Base-by-base conservation (phyloP, 768 basidiomycete genomes). In the Tremella yokohamensis region DNA sequence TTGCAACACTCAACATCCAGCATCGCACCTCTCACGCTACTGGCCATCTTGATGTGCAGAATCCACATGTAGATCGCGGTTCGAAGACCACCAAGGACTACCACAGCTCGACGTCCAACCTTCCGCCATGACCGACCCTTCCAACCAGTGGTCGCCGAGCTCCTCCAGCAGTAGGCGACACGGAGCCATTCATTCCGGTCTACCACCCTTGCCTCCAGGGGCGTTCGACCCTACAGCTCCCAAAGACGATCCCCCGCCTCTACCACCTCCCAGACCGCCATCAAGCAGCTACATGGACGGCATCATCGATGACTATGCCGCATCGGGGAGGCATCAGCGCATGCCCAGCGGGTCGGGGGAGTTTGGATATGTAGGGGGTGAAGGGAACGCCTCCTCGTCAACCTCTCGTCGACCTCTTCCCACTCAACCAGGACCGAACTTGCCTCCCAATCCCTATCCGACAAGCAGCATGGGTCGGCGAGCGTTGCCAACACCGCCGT, bases 401-500 rank as follows among this genome's bases (percentile, higher is more conserved):
- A 45, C 42, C 42, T 45, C 42, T 3, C 49, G 62, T 26, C 40
- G 63, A 24, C 63, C 63, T n/a, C 38, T 64, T 9, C 63, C 63
- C 16, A 39, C 58, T 57, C 63, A 64, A 34, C 63, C 62, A 6
- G 40, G n/a, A n/a, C n/a, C 42, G 22, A n/a, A n/a, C 15, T 25
- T 58, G 12, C 53, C 58, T 1, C 53, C 63, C 12, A 56, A 57
- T 29, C 48, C 52, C 0, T 58, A 56, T 22, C 48, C 60, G 16
- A 54, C 59, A 24, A 56, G 63, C 15, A 56, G 60, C 42, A n/a
- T 56, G 12, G 55, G 58, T 26, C 18, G 62, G 51, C 52, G 61
- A 44, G 47, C 55, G n/a, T 42, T 63, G 24, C 61, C 65, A 15
- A 63, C 65, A 12, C 65, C 62, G 20, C 25, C 19, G 22, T 38